Evolutionary conservation across 306 rosid genomes (phyloP).

Genomic region (Quercus rubra): DNA sequence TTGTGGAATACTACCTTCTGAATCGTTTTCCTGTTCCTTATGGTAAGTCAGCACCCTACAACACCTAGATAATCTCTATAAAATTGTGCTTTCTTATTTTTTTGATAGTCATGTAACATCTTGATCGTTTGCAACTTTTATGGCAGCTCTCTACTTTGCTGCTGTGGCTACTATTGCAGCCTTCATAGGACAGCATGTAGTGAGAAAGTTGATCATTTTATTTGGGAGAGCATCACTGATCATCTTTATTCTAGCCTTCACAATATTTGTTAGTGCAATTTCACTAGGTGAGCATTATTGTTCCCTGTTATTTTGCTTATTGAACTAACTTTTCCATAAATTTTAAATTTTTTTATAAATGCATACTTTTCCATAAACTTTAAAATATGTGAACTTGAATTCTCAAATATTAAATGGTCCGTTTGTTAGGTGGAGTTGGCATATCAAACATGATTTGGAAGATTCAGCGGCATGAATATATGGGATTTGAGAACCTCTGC

Average conservation of each 20-base stretch:
- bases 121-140: not conserved
- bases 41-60: slow-evolving; percentile 36
- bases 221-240: slow-evolving; percentile 85
- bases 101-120: not conserved
- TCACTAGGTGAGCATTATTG: slow-evolving; percentile 51
- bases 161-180: slow-evolving; percentile 81
- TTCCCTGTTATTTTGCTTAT: not conserved
- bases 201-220: slow-evolving; percentile 55
- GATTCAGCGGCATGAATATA: slow-evolving; percentile 52
- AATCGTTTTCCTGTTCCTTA: slow-evolving; percentile 88
- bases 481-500: slow-evolving; percentile 94
- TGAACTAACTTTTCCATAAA: not conserved
- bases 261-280: slow-evolving; percentile 71
- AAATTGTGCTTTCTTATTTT: not conserved
- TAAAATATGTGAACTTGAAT: not conserved
- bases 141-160: slow-evolving; percentile 68
- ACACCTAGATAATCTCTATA: not conserved
- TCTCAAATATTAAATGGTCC: slow-evolving; percentile 2
- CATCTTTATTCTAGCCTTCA: slow-evolving; percentile 76
- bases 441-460: slow-evolving; percentile 52
- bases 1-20: slow-evolving; percentile 82
- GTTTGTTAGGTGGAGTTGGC: slow-evolving; percentile 78
- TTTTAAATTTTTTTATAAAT: not conserved
- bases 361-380: not conserved
- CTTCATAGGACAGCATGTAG: slow-evolving; percentile 68